Evolutionary conservation across 257 asterid species (phyloP), one percentile per base, ranked within the genome.

Genomic region (Fraxinus quadrangulata): DNA sequence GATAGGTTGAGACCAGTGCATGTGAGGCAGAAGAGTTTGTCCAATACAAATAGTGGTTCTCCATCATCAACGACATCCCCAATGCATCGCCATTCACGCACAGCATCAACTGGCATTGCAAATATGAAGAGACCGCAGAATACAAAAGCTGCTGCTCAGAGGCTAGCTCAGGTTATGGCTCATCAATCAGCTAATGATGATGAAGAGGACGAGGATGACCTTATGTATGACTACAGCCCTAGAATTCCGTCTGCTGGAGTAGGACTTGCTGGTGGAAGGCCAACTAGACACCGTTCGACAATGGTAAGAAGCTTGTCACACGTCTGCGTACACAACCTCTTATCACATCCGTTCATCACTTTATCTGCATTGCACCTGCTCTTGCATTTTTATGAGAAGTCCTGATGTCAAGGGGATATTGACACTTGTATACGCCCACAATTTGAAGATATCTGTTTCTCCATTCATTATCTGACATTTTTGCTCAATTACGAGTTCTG

Each of bases 91-190:
- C 94, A 91, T 74, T 36, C 65, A 37, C 91, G 93, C 7, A 83
- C 93, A 3, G 86, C 94, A 49, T 84, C 96, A 6, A 33, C 89
- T 8, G 79, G 89, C 71, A 70, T 81, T 19, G 77, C 83, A 34
- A 88, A 78, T 78, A 70, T 87, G 83, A 88, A 82, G 84, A 88
- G 84, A 66, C 92, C 97, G 9, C 96, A 87, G 73, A 85, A 87
- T 75, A 83, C 97, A 19, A 94, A 91, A 87, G 98, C 91, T 71
- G 99, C 99, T 16, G 99, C 99, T 69, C 96, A 89, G 74, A 89
- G 88, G 91, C 94, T 95, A 59, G 99, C 97, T 54, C 87, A 79
- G 84, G 94, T 91, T 36, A 95, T 95, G 99, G 90, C 99, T 49
- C 75, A 84, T 80, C 97, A 92, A 76, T 79, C 87, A 26, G 83